Conservation (phyloP, 352 stramenopile species). For the Phytopythium oedochilum region DNA sequence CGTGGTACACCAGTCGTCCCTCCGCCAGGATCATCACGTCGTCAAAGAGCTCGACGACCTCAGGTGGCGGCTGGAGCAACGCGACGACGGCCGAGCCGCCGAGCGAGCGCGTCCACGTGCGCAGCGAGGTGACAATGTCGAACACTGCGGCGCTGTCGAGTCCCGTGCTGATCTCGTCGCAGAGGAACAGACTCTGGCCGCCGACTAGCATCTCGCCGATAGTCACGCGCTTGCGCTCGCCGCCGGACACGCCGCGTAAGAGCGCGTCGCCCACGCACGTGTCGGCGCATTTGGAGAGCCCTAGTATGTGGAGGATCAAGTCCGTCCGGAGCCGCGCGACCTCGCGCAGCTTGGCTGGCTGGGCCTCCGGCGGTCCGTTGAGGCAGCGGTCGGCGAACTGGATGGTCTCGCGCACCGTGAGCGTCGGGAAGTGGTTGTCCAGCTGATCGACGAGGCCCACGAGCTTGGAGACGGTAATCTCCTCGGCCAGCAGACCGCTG, state of each 20-base stretch:
- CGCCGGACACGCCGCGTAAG: slow-evolving; percentile 85
- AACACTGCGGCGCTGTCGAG: slow-evolving; percentile 29
- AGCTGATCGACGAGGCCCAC: slow-evolving; percentile 45
- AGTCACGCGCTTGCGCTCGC: slow-evolving; percentile 74
- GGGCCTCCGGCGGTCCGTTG: slow-evolving; percentile 20
- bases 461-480: slow-evolving; percentile 33
- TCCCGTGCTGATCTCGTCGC: slow-evolving; percentile 56
- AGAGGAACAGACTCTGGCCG: slow-evolving; percentile 43
- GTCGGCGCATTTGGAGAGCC: slow-evolving; percentile 68
- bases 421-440: slow-evolving; percentile 83
- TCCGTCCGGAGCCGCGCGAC: slow-evolving; percentile 46
- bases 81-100: slow-evolving; percentile 21
- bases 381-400: slow-evolving; percentile 89
- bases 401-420: slow-evolving; percentile 93
- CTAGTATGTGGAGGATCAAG: slow-evolving; percentile 55
- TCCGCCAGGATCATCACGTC: slow-evolving; percentile 88
- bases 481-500: slow-evolving; percentile 20
- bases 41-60: slow-evolving; percentile 92
- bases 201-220: slow-evolving; percentile 48
- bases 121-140: slow-evolving; percentile 40
- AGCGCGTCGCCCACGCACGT: slow-evolving; percentile 83
- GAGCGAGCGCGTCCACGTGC: slow-evolving; percentile 20
- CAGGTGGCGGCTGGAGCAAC: slow-evolving; percentile 40
- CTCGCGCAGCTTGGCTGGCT: slow-evolving; percentile 44
- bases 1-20: slow-evolving; percentile 88